These are phyloP conservation scores for Penicillium vulpinum DNA, from an alignment of 2,329 filamentous ascomycete genomes.

Conservation along the genomic window DNA sequence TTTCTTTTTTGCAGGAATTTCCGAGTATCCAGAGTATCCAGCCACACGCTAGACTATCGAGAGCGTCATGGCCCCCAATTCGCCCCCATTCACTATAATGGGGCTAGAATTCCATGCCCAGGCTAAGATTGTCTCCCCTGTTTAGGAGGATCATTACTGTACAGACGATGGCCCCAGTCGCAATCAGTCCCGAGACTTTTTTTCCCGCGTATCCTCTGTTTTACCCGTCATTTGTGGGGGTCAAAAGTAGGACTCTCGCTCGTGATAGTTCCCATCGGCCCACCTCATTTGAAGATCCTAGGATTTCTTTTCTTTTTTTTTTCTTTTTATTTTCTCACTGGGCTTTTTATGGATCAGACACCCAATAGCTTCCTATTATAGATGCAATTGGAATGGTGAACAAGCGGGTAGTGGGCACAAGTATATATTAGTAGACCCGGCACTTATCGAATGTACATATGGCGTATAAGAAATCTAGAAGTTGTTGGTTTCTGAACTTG, in stretches of 20 bases:
- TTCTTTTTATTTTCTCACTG: constrained; percentile 4
- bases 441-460: constrained; percentile 4
- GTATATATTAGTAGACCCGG: constrained; percentile 12
- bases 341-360: constrained; percentile 5
- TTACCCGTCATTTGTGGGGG: constrained; percentile 26
- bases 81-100: constrained; percentile 21
- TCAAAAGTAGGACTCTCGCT: constrained; percentile 17
- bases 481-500: constrained; percentile 9
- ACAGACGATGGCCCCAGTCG: constrained; percentile 21
- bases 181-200: constrained; percentile 13
- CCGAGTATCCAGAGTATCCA: not conserved
- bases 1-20: not conserved
- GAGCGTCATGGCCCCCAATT: constrained; percentile 26
- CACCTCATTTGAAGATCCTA: constrained; percentile 23
- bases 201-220: constrained; percentile 15
- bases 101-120: constrained; percentile 21
- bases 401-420: constrained; percentile 8
- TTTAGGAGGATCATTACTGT: constrained; percentile 23
- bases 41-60: not conserved
- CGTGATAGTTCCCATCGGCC: constrained; percentile 17
- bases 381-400: constrained; percentile 8
- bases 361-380: constrained; percentile 14
- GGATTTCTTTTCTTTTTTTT: not conserved
- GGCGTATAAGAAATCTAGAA: constrained; percentile 21
- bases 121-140: constrained; percentile 15